Base-by-base conservation (phyloP, 495 filamentous ascomycete species). In the Aspergillus biplanus region DNA sequence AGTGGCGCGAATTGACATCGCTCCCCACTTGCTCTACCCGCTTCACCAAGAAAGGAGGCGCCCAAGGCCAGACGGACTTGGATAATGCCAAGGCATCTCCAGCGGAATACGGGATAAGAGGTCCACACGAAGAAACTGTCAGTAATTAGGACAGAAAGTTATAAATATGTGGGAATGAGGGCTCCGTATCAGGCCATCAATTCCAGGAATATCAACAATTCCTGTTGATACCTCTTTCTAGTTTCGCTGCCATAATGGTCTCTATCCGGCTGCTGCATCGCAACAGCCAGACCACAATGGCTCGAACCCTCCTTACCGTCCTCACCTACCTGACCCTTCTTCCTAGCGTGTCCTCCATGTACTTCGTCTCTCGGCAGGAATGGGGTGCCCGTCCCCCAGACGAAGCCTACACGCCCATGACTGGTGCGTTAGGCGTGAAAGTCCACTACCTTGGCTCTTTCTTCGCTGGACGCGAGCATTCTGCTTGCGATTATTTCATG, bases 331-430 rank as follows among this genome's bases (percentile, higher is more conserved):
- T 47, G 13, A 32, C 56, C 13, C n/a, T 58, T 21, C 5, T 58
- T 13, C 37, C 34, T 6, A 21, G 21, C n/a, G 56, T 31, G 37
- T 46, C 56, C 16, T 34, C 13, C 34, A 58, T 58, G 56, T 44
- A 58, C 56, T 58, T 58, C 37, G 34, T 58, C 39, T 44, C 34
- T 37, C 56, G 56, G 18, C 13, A 58, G 12, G 39, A 39, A 9
- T 58, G 56, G 56, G 37, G 37, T 18, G 56, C 56, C 9, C 56
- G 56, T 9, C 13, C 56, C 35, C 56, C 56, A 8, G 18, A 39
- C 1, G 56, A 58, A 49, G 56, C 12, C 18, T 59, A 59, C 16
- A 59, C 39, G 16, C 56, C 44, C 39, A 50, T 59, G 31, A 59
- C 56, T 9, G 33, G 49, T 31, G 44, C 56, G 15, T 27, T 9